phyloP scores from a whole-genome alignment of 1,284 basidiomycete genomes.

The Cystobasidium sp. region DNA sequence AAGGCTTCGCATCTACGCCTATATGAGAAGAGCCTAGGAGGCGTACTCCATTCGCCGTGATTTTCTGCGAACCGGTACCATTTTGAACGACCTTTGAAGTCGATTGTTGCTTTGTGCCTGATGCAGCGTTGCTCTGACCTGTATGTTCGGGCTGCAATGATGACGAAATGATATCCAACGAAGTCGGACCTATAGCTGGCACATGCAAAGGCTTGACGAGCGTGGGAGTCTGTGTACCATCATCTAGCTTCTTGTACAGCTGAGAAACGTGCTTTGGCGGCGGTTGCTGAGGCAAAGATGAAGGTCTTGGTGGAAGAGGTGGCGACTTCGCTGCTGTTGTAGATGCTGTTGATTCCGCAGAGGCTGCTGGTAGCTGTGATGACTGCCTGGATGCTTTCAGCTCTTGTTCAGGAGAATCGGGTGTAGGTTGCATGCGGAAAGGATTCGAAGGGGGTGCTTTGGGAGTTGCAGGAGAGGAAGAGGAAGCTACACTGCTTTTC shows the following conservation, averaged over 20 bases:
- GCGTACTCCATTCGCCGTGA: constrained; percentile 1
- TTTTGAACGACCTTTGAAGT: not conserved
- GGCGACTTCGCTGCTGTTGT: constrained; percentile 31
- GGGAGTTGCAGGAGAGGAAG: constrained; percentile 9
- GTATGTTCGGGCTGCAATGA: constrained; percentile 32
- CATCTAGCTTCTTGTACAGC: constrained; percentile 26
- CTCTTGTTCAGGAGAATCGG: constrained; percentile 6
- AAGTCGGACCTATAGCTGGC: constrained; percentile 26
- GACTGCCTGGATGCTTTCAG: not conserved
- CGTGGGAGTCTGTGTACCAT: constrained; percentile 25
- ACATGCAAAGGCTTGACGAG: constrained; percentile 20
- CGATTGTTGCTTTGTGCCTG: not conserved
- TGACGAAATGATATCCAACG: constrained; percentile 36
- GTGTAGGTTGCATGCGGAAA: constrained; percentile 29
- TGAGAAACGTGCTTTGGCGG: constrained; percentile 41
- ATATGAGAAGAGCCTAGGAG: constrained; percentile 40
- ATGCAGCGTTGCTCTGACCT: constrained; percentile 13
- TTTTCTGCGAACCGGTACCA: not conserved
- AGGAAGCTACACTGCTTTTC: not conserved
- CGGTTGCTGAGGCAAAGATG: constrained; percentile 25
- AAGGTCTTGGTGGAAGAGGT: constrained; percentile 31
- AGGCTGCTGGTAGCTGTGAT: not conserved
- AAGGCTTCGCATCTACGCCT: constrained; percentile 32
- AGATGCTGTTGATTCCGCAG: constrained; percentile 18
- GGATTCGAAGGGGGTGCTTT: constrained; percentile 24